Base-by-base conservation (phyloP, 176 grass and related monocot species). In the Lolium perenne region DNA sequence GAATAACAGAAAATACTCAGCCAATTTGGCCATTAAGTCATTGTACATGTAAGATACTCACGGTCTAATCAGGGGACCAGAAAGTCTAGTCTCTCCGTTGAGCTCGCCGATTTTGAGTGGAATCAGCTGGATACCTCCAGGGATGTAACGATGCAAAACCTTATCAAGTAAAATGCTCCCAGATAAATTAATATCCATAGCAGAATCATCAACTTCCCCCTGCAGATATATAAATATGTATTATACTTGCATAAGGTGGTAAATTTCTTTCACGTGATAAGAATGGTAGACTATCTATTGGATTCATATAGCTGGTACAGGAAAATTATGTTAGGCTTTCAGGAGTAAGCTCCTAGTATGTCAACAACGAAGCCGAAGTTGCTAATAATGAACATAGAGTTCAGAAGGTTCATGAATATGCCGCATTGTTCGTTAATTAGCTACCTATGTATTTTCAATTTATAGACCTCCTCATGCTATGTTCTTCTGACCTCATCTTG, bases 1-100 rank as follows among this genome's bases (percentile, higher is more conserved):
- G 71, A 90, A 63, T 13, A 70, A 46, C 15, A 77, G 8, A 81
- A 61, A 72, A 56, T 74, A 71, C 16, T 46, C 58, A 40, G 22
- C 79, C 62, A 48, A 48, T 3, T 35, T 46, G 63, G 16, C 26
- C 76, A 80, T 62, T 70, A 83, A 67, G 32, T 51, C 70, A 65
- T 32, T 48, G 57, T 66, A 78, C 14, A 83, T 80, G 26, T 73
- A 72, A 60, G 62, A 80, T 65, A 98, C 96, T 91, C 91, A 98
- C 97, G 96, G 97, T 83, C 84, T 98, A 81, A 85, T 78, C 74
- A 98, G 81, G 48, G 97, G 81, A 68, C 97, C 97, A 86, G 94
- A 98, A 87, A 98, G 70, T 92, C 97, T 92, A 88, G 97, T 98
- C 77, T 98, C 97, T 91, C 94, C 97, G 86, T 98, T 95, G 68